Evolutionary conservation across 108 stramenopile species (phyloP), one percentile per base, ranked within the genome.

Genomic region (Pseudonitzschia pungens): DNA sequence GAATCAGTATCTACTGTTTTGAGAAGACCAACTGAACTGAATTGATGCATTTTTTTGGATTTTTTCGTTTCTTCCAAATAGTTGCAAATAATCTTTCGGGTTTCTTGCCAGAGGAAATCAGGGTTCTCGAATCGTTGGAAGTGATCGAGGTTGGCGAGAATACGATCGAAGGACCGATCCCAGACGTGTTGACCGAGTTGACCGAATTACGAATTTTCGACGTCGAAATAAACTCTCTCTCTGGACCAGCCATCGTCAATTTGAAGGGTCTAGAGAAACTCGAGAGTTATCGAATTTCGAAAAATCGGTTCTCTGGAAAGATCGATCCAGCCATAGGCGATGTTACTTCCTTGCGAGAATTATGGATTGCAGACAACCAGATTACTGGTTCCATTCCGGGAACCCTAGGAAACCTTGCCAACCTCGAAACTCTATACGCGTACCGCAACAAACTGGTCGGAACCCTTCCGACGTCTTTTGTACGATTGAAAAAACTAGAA

Each of bases 361-460:
- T 80, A 3, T 80, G 70, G 73, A 33, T 80, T 53, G 44, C 69
- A n/a, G 74, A 75, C 59, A 80, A 80, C 31, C 70, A 56, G 44
- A 18, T 83, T 27, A 54, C 74, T 32, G 82, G 82, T 21, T 50
- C 75, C 0, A 83, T 83, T 36, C 82, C 82, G 32, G 21, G 36
- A 9, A 27, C 64, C 2, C 24, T 82, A 43, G 76, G 81, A 22
- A 10, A 63, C 8, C 68, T 72, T 15, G 54, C 41, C 28, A 60
- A 48, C 43, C n/a, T 82, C 40, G 73, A 73, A 45, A 53, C 53
- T 3, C 73, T 79, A n/a, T 73, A 55, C 45, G 8, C 74, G 26
- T 77, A 75, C 65, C 29, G 59, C 16, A 86, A 81, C 52, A 42
- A n/a, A 1, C 15, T 86, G 10, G 65, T 48, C n/a, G 86, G 86